Evolutionary conservation across 108 stramenopile genomes (phyloP).

Genomic region (Skeletonema costatum): DNA sequence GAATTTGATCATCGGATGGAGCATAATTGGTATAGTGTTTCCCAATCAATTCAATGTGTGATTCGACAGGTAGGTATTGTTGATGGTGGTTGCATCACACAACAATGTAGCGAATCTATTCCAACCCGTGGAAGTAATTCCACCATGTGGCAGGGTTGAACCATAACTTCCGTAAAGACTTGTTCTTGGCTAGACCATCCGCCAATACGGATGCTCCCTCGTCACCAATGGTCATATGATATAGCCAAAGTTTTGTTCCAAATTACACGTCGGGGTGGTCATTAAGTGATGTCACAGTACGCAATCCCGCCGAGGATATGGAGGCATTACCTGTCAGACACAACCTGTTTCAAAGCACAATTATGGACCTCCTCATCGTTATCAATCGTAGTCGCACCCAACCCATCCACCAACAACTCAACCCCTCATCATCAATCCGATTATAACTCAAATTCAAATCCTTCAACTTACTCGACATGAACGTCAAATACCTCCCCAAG

Average conservation of each 20-base stretch:
- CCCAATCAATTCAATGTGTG: slow-evolving; percentile 6
- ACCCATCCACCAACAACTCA: slow-evolving; percentile 3
- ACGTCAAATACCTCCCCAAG: neutral
- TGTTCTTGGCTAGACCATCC: neutral
- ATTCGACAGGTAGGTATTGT: slow-evolving; percentile 11
- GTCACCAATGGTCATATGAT: neutral
- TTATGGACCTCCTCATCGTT: neutral
- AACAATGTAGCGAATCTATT: neutral
- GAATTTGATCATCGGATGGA: neutral
- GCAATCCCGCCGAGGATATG: neutral
- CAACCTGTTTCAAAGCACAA: slow-evolving; percentile 1
- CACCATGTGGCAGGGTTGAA: neutral
- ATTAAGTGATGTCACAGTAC: neutral
- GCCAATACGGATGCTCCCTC: neutral
- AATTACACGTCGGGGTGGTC: neutral
- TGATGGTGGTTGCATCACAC: slow-evolving; percentile 12
- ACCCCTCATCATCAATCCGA: slow-evolving; percentile 8
- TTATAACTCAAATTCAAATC: slow-evolving; percentile 13
- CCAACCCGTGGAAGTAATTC: neutral
- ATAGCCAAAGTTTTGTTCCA: neutral
- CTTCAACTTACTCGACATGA: neutral
- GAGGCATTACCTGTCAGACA: neutral
- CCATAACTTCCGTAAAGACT: neutral
- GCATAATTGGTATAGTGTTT: neutral
- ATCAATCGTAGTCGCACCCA: neutral